Base-by-base conservation (phyloP, 208 protist genomes). In the Herpetomonas samuelpessoai region DNA sequence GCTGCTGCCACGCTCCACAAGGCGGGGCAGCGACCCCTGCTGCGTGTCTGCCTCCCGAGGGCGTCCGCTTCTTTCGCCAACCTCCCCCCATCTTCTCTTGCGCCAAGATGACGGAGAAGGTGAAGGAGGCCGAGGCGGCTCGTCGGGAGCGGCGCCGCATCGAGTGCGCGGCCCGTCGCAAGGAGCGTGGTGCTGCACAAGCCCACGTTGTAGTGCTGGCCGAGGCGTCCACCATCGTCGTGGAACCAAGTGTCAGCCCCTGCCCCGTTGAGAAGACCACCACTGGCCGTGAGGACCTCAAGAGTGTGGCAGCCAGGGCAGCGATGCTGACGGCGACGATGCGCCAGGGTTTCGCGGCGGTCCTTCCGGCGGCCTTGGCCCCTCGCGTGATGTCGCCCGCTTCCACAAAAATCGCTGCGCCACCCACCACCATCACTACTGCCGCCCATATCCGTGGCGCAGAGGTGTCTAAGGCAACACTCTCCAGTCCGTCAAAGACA, bases 31-130 rank as follows among this genome's bases (percentile, higher is more conserved):
- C 27, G 12, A 35, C 16, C 30, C 16, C 19, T 30, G 3, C 35
- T 16, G 35, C 4, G 35, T 31, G 21, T 57, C 53, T 57, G 29
- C 7, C 26, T 19, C 18, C 35, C 38, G 22, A 27, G 1, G 53
- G n/a, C 10, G 14, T 25, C 19, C 38, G 53, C 59, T 65, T 73
- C 35, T 73, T 65, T 48, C 67, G 53, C 35, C 39, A 47, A n/a
- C 74, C 64, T 1, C 63, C 59, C 19, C 59, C 59, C 0, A 10
- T 61, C 49, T 63, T 75, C 44, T 38, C 19, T 35, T 58, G 14
- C 45, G 39, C 18, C 56, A 29, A 39, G 46, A 1, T 44, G 52
- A 4, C 49, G 59, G 16, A 52, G 59, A 41, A 14, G 35, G 35
- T 41, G 35, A 41, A 14, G 35, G 35, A 41, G 35, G 35, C 35